Evolutionary conservation across 495 filamentous ascomycete species (phyloP), one percentile per base, ranked within the genome.

Genomic region (Amorphotheca resinae): DNA sequence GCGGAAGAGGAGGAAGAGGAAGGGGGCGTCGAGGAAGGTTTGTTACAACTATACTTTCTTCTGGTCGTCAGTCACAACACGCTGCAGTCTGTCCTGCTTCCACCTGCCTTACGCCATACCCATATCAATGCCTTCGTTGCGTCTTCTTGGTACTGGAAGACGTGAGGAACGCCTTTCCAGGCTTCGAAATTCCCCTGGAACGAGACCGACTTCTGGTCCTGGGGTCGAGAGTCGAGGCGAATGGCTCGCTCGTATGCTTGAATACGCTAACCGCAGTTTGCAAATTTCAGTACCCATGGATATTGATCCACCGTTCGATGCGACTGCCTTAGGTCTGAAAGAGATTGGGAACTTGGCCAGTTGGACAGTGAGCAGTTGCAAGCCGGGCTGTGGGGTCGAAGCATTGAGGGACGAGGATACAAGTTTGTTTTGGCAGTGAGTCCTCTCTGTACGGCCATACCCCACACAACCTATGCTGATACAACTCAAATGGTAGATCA

Each of bases 311-410:
- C 34, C 41, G 0, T 72, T 72, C 36, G 68, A 74, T 22, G 56
- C 64, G n/a, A 36, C 64, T 22, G 42, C 44, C 18, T 21, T 54
- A 12, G 74, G 73, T 22, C 70, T 93, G 38, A 87, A 87, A 57
- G 89, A 95, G 56, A 95, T 96, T 63, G 89, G 85, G 50, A 87
- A 88, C 43, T 78, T 98, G 28, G 91, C 89, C 17, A 86, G 82
- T 38, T 95, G 91, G 76, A 89, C 84, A 11, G 87, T 95, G 46
- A 83, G 78, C 48, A 88, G 83, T 49, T 78, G 78, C 58, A 96
- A 95, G 64, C 91, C 88, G 1, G 87, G 87, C 42, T 93, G 83
- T 58, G 86, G 86, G 26, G 79, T 95, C 33, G 72, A 80, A 22
- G 84, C 89, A 49, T 78, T 98, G 17, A 80, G 86, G 16, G 73